Conservation (phyloP, 179 eudicot genomes). For the Spinacia oleracea region DNA sequence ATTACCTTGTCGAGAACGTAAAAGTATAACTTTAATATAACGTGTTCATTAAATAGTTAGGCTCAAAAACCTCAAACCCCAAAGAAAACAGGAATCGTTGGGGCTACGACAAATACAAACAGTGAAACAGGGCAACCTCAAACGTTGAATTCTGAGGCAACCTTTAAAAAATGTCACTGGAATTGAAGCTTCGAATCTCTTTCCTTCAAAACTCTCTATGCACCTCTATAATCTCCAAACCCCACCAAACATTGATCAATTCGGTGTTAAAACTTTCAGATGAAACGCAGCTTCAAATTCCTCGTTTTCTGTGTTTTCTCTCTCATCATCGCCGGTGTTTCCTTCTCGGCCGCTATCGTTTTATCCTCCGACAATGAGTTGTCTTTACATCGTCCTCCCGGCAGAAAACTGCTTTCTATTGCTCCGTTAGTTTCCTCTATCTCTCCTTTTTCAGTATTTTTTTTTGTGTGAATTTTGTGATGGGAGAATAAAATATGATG, state of each 20-base stretch:
- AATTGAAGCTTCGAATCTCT: constrained; percentile 22
- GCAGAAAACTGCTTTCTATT: constrained; percentile 27
- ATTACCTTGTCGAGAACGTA: no score
- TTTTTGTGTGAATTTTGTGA: no score
- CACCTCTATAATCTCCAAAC: neutral
- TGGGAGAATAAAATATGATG: no score
- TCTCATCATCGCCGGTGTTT: constrained; percentile 16
- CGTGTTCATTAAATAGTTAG: neutral
- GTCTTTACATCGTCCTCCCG: constrained; percentile 18
- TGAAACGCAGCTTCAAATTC: constrained; percentile 25
- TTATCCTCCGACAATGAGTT: constrained; percentile 23
- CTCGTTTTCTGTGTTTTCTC: constrained; percentile 19
- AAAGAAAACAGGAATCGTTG: neutral
- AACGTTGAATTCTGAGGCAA: constrained; percentile 11
- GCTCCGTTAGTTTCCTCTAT: constrained; percentile 26
- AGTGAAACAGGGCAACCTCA: constrained; percentile 6
- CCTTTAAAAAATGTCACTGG: neutral
- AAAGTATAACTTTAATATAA: neutral
- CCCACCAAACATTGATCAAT: constrained; percentile 1
- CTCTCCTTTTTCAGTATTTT: neutral
- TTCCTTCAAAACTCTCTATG: neutral
- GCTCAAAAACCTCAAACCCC: neutral
- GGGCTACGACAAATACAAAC: neutral
- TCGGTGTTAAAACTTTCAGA: constrained; percentile 19
- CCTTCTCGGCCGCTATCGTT: constrained; percentile 23